Conservation (phyloP, 805 yeast species). For the Jamesozyma gamospora region DNA sequence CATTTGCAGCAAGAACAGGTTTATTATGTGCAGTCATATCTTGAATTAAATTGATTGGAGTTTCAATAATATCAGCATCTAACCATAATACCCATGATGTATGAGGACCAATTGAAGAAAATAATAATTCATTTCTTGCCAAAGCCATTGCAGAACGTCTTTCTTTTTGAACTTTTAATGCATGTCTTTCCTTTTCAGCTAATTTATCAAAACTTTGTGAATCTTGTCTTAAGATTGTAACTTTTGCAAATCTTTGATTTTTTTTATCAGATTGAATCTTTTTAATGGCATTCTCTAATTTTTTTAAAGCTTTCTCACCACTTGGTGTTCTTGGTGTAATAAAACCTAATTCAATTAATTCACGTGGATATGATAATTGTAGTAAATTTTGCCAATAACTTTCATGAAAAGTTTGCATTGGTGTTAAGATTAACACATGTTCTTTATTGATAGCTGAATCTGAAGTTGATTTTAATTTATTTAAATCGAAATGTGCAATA, state of each 20-base stretch:
- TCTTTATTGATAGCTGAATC: constrained; percentile 69
- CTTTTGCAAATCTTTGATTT: constrained; percentile 62
- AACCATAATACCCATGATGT: constrained; percentile 96
- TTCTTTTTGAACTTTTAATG: constrained; percentile 73
- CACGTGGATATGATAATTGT: constrained; percentile 71
- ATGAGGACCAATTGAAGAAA: constrained; percentile 79
- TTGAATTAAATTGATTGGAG: constrained; percentile 74
- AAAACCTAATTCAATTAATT: constrained; percentile 78
- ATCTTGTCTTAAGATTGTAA: constrained; percentile 88
- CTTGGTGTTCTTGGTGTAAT: constrained; percentile 74
- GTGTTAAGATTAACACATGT: constrained; percentile 77
- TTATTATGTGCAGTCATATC: constrained; percentile 79
- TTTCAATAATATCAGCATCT: constrained; percentile 88
- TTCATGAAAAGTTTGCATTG: constrained; percentile 77
- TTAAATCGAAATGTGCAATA: constrained; percentile 76
- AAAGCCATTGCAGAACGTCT: constrained; percentile 87
- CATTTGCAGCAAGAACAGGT: constrained; percentile 85
- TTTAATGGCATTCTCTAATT: constrained; percentile 68
- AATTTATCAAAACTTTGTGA: constrained; percentile 66
- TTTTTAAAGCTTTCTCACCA: constrained; percentile 70
- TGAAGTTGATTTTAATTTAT: constrained; percentile 60
- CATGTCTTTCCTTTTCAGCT: constrained; percentile 83
- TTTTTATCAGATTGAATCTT: constrained; percentile 54
- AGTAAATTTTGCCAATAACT: constrained; percentile 83
- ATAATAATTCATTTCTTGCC: constrained; percentile 84